Conservation (phyloP, 495 filamentous ascomycete species). For the Parathielavia appendiculata region DNA sequence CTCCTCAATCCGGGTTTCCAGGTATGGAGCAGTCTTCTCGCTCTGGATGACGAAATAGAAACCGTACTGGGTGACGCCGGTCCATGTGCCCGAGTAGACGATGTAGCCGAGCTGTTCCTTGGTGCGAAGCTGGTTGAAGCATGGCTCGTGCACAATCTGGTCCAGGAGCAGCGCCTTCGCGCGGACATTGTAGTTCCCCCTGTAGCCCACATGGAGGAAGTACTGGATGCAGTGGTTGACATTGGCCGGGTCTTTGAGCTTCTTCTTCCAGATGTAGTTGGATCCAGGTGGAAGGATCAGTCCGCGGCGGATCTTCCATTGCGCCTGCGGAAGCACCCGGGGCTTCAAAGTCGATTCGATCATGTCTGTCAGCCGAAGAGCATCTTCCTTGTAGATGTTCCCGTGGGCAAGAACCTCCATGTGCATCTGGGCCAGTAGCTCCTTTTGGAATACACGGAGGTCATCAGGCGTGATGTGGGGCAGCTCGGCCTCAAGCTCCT, state of each 20-base stretch:
- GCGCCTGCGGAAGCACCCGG: slow-evolving; percentile 63
- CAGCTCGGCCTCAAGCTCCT: slow-evolving; percentile 75
- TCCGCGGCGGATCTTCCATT: slow-evolving; percentile 74
- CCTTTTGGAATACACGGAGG: slow-evolving; percentile 70
- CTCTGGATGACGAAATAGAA: slow-evolving; percentile 93
- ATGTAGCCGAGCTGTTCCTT: slow-evolving; percentile 98
- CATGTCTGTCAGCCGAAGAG: slow-evolving; percentile 75
- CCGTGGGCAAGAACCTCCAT: slow-evolving; percentile 87
- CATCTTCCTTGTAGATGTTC: slow-evolving; percentile 95
- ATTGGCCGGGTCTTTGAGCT: slow-evolving; percentile 81
- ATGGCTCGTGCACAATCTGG: slow-evolving; percentile 90
- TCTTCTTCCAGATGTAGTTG: slow-evolving; percentile 76
- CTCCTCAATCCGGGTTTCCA: slow-evolving; percentile 79
- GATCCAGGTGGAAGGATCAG: slow-evolving; percentile 71
- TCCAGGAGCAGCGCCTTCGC: slow-evolving; percentile 77
- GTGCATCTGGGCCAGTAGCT: slow-evolving; percentile 75
- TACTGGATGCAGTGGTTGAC: slow-evolving; percentile 98
- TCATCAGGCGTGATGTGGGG: slow-evolving; percentile 67
- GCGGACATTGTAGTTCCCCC: slow-evolving; percentile 58
- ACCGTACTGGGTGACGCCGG: slow-evolving; percentile 66
- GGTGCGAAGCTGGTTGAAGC: slow-evolving; percentile 88
- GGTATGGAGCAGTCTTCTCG: slow-evolving; percentile 73
- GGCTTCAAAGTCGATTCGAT: slow-evolving; percentile 77
- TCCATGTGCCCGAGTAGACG: slow-evolving; percentile 74
- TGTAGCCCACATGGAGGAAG: slow-evolving; percentile 71